These are phyloP conservation scores for Fusarium transvaalense DNA, from an alignment of 2,329 filamentous ascomycete species.

Conservation along the genomic window DNA sequence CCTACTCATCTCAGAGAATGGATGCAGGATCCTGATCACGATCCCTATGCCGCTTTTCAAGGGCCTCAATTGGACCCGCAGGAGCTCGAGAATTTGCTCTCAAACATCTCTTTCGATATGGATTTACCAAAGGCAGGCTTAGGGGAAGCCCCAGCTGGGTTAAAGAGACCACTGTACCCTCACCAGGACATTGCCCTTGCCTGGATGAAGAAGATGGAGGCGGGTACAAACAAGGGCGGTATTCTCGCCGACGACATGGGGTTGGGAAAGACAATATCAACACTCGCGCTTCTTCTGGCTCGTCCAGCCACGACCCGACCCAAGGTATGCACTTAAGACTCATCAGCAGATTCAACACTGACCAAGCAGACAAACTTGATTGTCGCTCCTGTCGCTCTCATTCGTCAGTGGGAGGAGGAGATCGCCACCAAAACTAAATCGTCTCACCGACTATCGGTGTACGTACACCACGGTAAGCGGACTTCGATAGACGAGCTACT, in stretches of 20 bases:
- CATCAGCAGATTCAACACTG: constrained; percentile 38
- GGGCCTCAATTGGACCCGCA: constrained; percentile 62
- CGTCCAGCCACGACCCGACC: constrained; percentile 66
- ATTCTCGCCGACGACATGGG: constrained; percentile 96
- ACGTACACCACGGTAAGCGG: constrained; percentile 78
- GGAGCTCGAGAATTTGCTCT: constrained; percentile 76
- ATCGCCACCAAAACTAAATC: constrained; percentile 76
- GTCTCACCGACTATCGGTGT: constrained; percentile 71
- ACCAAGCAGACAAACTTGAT: constrained; percentile 80
- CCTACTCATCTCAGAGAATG: constrained; percentile 51
- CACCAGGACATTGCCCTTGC: constrained; percentile 86
- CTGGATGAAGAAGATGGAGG: constrained; percentile 88
- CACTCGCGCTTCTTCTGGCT: constrained; percentile 80
- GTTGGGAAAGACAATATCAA: constrained; percentile 88
- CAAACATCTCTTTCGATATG: constrained; percentile 80
- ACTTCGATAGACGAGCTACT: constrained; percentile 70
- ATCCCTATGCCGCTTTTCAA: constrained; percentile 45
- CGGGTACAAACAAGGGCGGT: constrained; percentile 82
- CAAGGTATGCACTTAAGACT: constrained; percentile 47
- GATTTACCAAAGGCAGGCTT: constrained; percentile 72
- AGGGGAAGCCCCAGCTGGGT: constrained; percentile 75
- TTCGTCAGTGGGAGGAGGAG: constrained; percentile 88
- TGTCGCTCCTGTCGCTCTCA: constrained; percentile 81
- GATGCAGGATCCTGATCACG: constrained; percentile 47
- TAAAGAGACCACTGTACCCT: constrained; percentile 78